These are phyloP conservation scores for Botrytis pseudocinerea DNA, from an alignment of 2,329 filamentous ascomycete species.

Conservation along the genomic window DNA sequence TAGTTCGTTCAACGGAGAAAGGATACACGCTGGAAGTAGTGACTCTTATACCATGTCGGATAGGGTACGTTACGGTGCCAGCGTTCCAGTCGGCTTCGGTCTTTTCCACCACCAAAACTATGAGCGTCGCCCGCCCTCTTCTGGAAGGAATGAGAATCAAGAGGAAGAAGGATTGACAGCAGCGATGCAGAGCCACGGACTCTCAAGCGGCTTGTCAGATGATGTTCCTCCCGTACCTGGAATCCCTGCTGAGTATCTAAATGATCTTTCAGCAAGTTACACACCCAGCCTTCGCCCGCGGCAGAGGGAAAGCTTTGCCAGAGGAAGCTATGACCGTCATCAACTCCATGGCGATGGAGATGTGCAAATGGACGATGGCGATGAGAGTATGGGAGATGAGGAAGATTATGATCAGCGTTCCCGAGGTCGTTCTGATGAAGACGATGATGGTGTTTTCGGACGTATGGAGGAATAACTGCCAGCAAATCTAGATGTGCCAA, in stretches of 20 bases:
- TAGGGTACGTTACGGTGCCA: slow-evolving; percentile 45
- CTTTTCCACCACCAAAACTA: slow-evolving; percentile 69
- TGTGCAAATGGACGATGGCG: slow-evolving; percentile 67
- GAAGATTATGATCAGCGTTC: slow-evolving; percentile 61
- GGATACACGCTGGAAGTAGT: slow-evolving; percentile 64
- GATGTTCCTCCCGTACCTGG: slow-evolving; percentile 87
- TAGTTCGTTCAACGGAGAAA: slow-evolving; percentile 47
- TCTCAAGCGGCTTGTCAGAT: slow-evolving; percentile 81
- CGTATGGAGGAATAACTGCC: slow-evolving; percentile 80
- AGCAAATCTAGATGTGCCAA: slow-evolving; percentile 6
- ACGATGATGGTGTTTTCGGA: slow-evolving; percentile 94
- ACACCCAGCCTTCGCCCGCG: slow-evolving; percentile 57
- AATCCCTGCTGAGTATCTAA: slow-evolving; percentile 76
- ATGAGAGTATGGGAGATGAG: slow-evolving; percentile 64
- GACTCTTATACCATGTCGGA: slow-evolving; percentile 76
- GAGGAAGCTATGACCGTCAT: slow-evolving; percentile 52
- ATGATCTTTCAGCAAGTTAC: slow-evolving; percentile 60
- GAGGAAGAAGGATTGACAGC: slow-evolving; percentile 86
- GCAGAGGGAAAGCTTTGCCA: slow-evolving; percentile 55
- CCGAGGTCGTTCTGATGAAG: slow-evolving; percentile 74
- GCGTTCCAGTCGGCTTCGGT: slow-evolving; percentile 52
- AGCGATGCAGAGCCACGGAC: slow-evolving; percentile 69
- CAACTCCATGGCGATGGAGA: slow-evolving; percentile 59
- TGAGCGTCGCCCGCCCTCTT: slow-evolving; percentile 75
- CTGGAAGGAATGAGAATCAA: slow-evolving; percentile 72